Evolutionary conservation across 23 red algal species (phyloP), one percentile per base, ranked within the genome.

Genomic region (Gracilaria vermiculophylla): DNA sequence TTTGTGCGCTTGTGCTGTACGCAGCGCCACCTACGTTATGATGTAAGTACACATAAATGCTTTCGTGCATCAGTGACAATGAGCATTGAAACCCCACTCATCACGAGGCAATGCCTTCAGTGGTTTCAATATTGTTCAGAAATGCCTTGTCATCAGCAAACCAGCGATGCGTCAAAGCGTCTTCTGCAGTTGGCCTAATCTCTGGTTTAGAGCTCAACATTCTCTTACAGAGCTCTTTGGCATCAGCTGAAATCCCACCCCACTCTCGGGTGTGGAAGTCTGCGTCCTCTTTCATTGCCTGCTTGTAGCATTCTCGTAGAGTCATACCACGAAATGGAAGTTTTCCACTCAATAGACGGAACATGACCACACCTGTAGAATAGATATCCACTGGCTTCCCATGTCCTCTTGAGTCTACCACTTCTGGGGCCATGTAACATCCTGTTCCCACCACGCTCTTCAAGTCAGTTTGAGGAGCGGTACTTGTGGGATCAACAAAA

Each of bases 251-350:
- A 47, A 94, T 79, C 4, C 78, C 81, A 66, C 62, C 65, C 92
- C 92, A 94, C 45, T 70, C 77, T 0, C 72, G 74, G 17, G 64
- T 66, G 70, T 48, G 32, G 86, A 94, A 94, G 48, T 84, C 81
- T 14, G 67, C 79, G 25, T 79, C 64, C 11, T 82, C 92, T 76
- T 82, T 58, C 51, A 94, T 67, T 24, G 78, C 82, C 24, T 80
- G 82, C 27, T 94, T 82, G 41, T 84, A 94, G 31, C 79, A 80
- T 55, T 94, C 92, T 65, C 45, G 27, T 45, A 87, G 42, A 17
- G 84, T 80, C 71, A 87, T 94, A n/a, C 83, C 92, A 60, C 92
- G 80, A 56, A 89, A 94, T 14, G 92, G 92, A 5, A 89, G 34
- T 25, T 89, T 82, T 21, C 86, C 83, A 45, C 69, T 82, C 40